Conservation (phyloP, 805 yeast species). For the Candida khao-thaluensis region DNA sequence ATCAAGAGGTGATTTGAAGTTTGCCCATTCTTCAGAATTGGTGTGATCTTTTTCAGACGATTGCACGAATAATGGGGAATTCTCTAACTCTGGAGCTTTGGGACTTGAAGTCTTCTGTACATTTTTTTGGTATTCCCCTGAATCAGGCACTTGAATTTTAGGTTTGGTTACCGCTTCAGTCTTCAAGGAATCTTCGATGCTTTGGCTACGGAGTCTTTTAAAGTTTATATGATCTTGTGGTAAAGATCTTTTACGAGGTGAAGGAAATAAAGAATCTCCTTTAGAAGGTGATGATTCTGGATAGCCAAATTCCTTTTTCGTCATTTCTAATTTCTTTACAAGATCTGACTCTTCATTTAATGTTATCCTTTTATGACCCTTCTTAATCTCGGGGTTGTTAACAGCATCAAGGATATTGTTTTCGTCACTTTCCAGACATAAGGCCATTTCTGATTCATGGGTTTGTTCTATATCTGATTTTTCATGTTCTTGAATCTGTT, state of each 20-base stretch:
- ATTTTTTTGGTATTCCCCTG: background rate
- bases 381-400: too few species aligned
- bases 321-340: background rate
- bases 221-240: background rate
- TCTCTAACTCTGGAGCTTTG: background rate
- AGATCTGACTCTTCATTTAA: background rate
- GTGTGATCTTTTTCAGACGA: background rate
- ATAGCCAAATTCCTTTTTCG: conserved; percentile 2
- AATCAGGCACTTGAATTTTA: background rate
- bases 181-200: background rate
- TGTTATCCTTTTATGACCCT: background rate
- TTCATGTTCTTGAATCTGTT: too few species aligned
- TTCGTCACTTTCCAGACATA: too few species aligned
- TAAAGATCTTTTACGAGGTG: conserved; percentile 1
- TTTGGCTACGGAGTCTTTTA: conserved; percentile 2
- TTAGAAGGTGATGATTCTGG: background rate
- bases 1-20: background rate
- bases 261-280: conserved; percentile 1
- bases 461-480: too few species aligned
- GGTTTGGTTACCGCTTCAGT: background rate
- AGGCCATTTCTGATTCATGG: too few species aligned
- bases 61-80: background rate
- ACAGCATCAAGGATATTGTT: too few species aligned
- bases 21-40: background rate
- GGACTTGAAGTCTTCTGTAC: background rate